Evolutionary conservation across 2,329 filamentous ascomycete species (phyloP).

Genomic region (Apiospora malaysiana): DNA sequence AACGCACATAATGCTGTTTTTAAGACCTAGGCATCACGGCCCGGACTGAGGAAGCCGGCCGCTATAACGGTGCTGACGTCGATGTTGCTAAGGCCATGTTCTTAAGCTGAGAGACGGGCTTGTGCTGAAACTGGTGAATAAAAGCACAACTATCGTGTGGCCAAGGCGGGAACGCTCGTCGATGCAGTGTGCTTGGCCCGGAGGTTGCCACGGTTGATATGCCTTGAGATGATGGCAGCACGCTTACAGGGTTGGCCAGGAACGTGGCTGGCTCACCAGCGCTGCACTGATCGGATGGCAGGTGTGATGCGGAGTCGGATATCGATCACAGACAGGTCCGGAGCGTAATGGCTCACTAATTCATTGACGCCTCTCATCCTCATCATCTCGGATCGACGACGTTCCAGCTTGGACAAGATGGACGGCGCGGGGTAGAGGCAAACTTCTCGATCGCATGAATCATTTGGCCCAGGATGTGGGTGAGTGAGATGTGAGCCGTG

Average conservation of each 20-base stretch:
- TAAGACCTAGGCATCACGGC: not conserved
- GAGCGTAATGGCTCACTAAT: too few species aligned
- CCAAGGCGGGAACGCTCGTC: not conserved
- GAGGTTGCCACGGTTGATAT: not conserved
- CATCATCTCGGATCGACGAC: constrained; percentile 39
- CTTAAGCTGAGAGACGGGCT: not conserved
- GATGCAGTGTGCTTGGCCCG: not conserved
- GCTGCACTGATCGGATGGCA: constrained; percentile 1
- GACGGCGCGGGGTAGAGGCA: constrained; percentile 15
- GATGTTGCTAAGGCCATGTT: not conserved
- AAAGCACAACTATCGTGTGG: not conserved
- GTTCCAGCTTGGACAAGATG: constrained; percentile 28
- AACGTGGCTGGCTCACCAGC: not conserved
- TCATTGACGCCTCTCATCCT: constrained; percentile 25
- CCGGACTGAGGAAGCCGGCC: not conserved
- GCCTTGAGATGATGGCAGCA: not conserved
- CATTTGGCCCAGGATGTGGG: not conserved
- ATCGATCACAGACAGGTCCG: not conserved
- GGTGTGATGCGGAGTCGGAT: not conserved
- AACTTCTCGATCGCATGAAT: constrained; percentile 22
- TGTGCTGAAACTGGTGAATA: not conserved
- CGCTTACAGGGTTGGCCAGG: not conserved
- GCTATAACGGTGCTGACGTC: not conserved
- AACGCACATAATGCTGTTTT: not conserved
- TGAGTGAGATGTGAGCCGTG: constrained; percentile 1